A percentile compares a stretch with the other conserved stretches of the same genome.
Evolutionary conservation across 2,329 filamentous ascomycete genomes (phyloP).

Genomic region (Clathrospora elynae): DNA sequence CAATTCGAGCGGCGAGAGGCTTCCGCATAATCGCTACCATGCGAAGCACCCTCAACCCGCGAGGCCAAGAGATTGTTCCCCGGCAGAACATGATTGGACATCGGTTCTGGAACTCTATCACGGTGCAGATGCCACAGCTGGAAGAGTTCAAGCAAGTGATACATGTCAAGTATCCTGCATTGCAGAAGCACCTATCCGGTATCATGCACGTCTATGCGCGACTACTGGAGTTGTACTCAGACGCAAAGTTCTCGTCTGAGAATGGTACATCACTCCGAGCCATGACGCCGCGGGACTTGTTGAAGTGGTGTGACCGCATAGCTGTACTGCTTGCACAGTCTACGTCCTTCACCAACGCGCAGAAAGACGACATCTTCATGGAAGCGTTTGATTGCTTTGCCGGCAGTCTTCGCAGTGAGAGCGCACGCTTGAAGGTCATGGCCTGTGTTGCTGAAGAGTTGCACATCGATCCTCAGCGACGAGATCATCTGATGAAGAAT

Average conservation of each 20-base stretch:
- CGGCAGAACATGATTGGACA: slow-evolving; percentile 74
- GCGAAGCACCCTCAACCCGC: slow-evolving; percentile 68
- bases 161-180: slow-evolving; percentile 68
- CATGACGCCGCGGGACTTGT: slow-evolving; percentile 74
- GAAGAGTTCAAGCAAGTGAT: slow-evolving; percentile 78
- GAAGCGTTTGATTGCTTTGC: slow-evolving; percentile 94
- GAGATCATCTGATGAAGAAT: slow-evolving; percentile 74
- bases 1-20: slow-evolving; percentile 77
- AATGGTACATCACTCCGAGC: slow-evolving; percentile 64
- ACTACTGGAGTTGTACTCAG: slow-evolving; percentile 48
- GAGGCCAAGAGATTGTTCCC: slow-evolving; percentile 73
- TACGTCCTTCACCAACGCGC: slow-evolving; percentile 68
- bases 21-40: slow-evolving; percentile 94
- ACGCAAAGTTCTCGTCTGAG: slow-evolving; percentile 55
- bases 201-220: slow-evolving; percentile 63
- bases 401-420: slow-evolving; percentile 72
- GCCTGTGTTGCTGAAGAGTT: slow-evolving; percentile 81
- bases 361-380: slow-evolving; percentile 86
- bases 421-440: slow-evolving; percentile 65
- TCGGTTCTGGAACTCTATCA: slow-evolving; percentile 83
- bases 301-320: slow-evolving; percentile 89
- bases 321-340: slow-evolving; percentile 66
- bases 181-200: slow-evolving; percentile 62
- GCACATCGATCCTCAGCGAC: slow-evolving; percentile 80
- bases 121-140: slow-evolving; percentile 67